Percentiles rank a stretch among this genome's conserved stretches.
These are phyloP conservation scores for Aspergillus tubingensis DNA, from an alignment of 2,329 filamentous ascomycete genomes.

Conservation along the genomic window DNA sequence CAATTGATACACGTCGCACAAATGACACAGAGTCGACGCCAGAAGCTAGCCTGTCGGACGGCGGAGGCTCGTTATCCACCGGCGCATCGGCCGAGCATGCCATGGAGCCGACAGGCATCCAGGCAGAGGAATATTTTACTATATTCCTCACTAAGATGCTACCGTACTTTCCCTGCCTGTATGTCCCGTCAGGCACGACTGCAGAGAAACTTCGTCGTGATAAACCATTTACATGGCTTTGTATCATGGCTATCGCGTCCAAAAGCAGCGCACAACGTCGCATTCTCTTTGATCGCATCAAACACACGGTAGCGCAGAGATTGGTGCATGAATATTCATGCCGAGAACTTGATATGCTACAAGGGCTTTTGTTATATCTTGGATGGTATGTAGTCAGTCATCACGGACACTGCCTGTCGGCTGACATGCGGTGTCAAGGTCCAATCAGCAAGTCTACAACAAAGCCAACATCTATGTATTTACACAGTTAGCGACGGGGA, in stretches of 20 bases:
- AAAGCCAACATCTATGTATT: constrained; percentile 19
- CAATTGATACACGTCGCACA: background rate
- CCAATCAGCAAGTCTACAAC: constrained; percentile 15
- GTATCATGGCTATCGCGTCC: constrained; percentile 51
- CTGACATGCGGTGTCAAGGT: constrained; percentile 1
- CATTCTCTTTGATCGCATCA: constrained; percentile 44
- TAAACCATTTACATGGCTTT: constrained; percentile 54
- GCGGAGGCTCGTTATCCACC: background rate
- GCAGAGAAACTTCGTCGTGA: constrained; percentile 43
- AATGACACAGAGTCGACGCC: background rate
- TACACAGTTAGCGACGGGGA: constrained; percentile 6
- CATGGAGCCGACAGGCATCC: constrained; percentile 23
- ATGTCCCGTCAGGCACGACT: constrained; percentile 36
- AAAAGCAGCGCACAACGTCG: constrained; percentile 46
- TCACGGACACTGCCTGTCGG: background rate
- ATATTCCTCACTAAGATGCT: constrained; percentile 49
- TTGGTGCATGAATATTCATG: constrained; percentile 50
- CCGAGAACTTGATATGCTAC: constrained; percentile 51
- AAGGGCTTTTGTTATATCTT: constrained; percentile 52
- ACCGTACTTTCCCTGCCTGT: constrained; percentile 50
- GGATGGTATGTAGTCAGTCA: constrained; percentile 40
- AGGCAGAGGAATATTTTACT: constrained; percentile 39
- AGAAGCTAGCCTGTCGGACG: background rate
- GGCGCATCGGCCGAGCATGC: background rate
- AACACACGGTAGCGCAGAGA: constrained; percentile 48